Percentiles rank a stretch among this genome's conserved stretches.
These are phyloP conservation scores for Termitomyces heimii DNA, from an alignment of 768 basidiomycete species.

Conservation along the genomic window DNA sequence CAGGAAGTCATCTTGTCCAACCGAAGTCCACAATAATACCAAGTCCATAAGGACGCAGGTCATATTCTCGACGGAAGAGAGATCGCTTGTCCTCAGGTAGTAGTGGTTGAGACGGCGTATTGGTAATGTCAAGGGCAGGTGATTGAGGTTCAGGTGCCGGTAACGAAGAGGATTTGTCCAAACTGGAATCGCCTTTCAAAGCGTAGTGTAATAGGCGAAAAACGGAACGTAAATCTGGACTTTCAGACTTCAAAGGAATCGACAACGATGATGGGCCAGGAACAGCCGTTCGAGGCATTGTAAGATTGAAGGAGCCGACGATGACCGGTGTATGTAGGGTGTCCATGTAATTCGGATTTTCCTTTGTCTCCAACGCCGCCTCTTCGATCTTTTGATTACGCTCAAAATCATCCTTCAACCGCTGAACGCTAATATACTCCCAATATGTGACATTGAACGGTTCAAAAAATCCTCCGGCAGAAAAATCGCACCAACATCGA, in stretches of 20 bases:
- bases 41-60: slow-evolving; percentile 68
- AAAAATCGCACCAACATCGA: slow-evolving; percentile 84
- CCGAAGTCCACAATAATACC: slow-evolving; percentile 70
- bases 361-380: slow-evolving; percentile 7
- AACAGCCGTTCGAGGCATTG: slow-evolving; percentile 14
- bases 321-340: neutral
- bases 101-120: slow-evolving; percentile 6
- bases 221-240: slow-evolving; percentile 13
- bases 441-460: slow-evolving; percentile 73
- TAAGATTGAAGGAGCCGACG: slow-evolving; percentile 4
- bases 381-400: slow-evolving; percentile 23
- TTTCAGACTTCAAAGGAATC: neutral
- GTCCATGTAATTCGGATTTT: slow-evolving; percentile 4
- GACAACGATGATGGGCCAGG: slow-evolving; percentile 5
- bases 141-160: slow-evolving; percentile 5
- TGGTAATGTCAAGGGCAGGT: slow-evolving; percentile 6
- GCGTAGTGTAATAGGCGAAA: slow-evolving; percentile 12
- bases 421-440: slow-evolving; percentile 62
- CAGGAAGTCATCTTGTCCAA: slow-evolving; percentile 38
- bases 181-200: slow-evolving; percentile 1
- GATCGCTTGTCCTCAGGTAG: slow-evolving; percentile 16
- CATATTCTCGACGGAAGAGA: slow-evolving; percentile 49
- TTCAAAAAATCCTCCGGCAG: slow-evolving; percentile 58
- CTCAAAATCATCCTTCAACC: slow-evolving; percentile 34
- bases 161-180: neutral